Conservation (phyloP, 139 green algal species). For the Diplosphaera chodatii region DNA sequence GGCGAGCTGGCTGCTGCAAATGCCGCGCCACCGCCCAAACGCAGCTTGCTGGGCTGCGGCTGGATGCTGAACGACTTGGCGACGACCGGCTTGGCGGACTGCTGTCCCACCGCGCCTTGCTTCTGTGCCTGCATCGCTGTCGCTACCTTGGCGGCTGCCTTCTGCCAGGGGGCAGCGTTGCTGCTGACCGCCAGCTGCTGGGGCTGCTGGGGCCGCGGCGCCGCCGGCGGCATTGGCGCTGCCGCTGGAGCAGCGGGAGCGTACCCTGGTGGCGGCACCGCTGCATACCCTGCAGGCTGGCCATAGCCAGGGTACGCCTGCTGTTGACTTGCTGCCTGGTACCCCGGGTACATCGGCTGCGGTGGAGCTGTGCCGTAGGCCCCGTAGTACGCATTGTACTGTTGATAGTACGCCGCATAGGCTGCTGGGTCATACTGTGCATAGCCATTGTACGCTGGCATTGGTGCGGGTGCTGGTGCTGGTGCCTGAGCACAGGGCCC, state of each 20-base stretch:
- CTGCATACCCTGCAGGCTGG: not conserved
- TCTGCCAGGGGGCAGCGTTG: not conserved
- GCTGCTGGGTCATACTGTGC: not conserved
- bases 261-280: too few relatives aligned
- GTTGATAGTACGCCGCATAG: constrained; percentile 7
- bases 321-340: not conserved
- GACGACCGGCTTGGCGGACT: not conserved
- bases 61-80: constrained; percentile 15
- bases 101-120: not conserved
- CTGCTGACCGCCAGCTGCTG: not conserved
- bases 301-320: constrained; percentile 1
- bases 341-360: not conserved
- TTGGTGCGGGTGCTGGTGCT: too few relatives aligned
- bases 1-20: not conserved
- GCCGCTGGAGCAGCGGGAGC: too few relatives aligned
- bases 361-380: not conserved
- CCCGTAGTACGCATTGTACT: constrained; percentile 5
- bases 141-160: not conserved
- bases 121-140: not conserved
- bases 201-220: not conserved
- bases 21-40: not conserved
- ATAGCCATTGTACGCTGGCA: not conserved
- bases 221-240: not conserved
- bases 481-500: too few relatives aligned
- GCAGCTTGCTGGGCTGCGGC: constrained; percentile 17